Conservation (phyloP, 1,284 basidiomycete genomes). For the Cerioporus squamosus region DNA sequence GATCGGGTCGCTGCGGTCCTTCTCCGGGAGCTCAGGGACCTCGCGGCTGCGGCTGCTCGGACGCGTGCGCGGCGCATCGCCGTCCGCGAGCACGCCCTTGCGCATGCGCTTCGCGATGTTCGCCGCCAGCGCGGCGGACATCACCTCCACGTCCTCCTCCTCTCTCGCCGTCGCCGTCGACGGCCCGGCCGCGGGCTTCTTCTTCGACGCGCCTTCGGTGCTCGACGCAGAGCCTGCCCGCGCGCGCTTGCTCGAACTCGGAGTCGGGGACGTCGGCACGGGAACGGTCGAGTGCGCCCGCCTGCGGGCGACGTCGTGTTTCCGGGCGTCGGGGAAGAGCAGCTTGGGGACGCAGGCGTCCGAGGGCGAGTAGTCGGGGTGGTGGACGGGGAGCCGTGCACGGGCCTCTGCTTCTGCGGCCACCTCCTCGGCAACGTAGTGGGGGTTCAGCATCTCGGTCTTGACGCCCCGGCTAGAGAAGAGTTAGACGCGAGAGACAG, state of each 20-base stretch:
- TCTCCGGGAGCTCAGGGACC: constrained; percentile 24
- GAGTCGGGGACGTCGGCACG: constrained; percentile 13
- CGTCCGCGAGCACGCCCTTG: constrained; percentile 17
- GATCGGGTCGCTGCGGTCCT: constrained; percentile 30
- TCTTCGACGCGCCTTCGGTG: constrained; percentile 19
- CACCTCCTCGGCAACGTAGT: constrained; percentile 43
- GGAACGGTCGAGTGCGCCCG: constrained; percentile 8
- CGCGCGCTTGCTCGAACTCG: constrained; percentile 6
- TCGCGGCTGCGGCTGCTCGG: constrained; percentile 22
- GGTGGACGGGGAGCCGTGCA: constrained; percentile 48
- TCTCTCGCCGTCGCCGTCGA: constrained; percentile 7
- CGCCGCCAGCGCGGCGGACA: constrained; percentile 25
- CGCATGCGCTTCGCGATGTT: constrained; percentile 24
- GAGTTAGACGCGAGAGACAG: neutral
- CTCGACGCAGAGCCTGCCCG: constrained; percentile 23
- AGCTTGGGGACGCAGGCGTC: constrained; percentile 50
- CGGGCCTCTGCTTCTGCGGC: constrained; percentile 37
- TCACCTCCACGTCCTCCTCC: constrained; percentile 13
- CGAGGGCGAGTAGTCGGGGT: constrained; percentile 57
- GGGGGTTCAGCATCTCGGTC: constrained; percentile 53
- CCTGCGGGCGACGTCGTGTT: constrained; percentile 16
- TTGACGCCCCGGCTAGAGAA: constrained; percentile 51
- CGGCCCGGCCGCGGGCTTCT: neutral
- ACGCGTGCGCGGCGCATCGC: constrained; percentile 19
- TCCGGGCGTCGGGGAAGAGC: constrained; percentile 47